phyloP scores from a whole-genome alignment of 1,284 basidiomycete species.

The Boletus sp. region DNA sequence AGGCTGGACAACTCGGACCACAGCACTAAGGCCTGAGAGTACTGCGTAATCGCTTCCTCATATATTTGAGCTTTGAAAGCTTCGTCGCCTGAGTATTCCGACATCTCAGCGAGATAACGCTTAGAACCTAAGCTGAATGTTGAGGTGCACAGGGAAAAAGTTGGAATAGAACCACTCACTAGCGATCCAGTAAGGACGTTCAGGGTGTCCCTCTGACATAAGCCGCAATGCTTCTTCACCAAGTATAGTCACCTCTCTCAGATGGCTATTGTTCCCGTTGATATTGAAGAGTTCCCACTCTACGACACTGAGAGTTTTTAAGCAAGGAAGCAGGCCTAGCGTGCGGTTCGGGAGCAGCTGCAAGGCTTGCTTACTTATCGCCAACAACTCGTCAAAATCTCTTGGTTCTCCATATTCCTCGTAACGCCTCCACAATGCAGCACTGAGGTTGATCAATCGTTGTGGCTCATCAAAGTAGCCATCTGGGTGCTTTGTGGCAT shows the following conservation, averaged over 20 bases:
- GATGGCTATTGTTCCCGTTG: neutral
- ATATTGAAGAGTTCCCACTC: neutral
- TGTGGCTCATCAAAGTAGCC: neutral
- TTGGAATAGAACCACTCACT: neutral
- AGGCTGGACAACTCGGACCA: neutral
- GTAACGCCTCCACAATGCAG: neutral
- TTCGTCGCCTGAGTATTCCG: neutral
- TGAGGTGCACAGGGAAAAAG: neutral
- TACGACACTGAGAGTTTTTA: neutral
- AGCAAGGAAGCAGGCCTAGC: neutral
- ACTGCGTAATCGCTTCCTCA: neutral
- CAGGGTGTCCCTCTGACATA: neutral
- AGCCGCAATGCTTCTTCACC: neutral
- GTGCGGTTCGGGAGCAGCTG: neutral
- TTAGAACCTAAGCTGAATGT: neutral
- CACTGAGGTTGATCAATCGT: conserved; percentile 5
- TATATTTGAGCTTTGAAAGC: neutral
- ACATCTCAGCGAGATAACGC: neutral
- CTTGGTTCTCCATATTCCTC: neutral
- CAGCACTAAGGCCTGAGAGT: neutral
- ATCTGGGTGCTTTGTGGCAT: neutral
- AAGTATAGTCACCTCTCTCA: neutral
- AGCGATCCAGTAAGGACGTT: neutral
- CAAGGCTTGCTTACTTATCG: neutral
- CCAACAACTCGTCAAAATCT: neutral